Base-by-base conservation (phyloP, 176 grass and related monocot species). In the Avena sativa region DNA sequence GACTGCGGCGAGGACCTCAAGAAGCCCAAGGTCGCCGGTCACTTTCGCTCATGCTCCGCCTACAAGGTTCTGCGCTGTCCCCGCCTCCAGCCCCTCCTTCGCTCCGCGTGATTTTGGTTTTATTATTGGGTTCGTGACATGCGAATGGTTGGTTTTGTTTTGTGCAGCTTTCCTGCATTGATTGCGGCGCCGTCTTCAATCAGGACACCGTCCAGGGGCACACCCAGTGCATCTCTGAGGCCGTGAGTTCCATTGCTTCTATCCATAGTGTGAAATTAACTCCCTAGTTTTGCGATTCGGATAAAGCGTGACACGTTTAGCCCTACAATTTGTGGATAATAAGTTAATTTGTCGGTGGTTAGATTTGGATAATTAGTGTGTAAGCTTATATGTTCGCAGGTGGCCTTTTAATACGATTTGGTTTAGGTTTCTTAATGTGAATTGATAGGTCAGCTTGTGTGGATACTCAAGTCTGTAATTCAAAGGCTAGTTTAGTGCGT, bases 31-130 rank as follows among this genome's bases (percentile, higher is more conserved):
- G 94, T 99, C 50, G 91, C 92, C 44, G 82, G 89, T 21, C 97
- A 98, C 86, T 98, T 98, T 85, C 92, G 92, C 52, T 88, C 81
- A 79, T 99, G 97, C 94, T 99, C 94, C 56, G 94, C 97, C 63
- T 96, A 85, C 89, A 96, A 88, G 92, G 97, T 95, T 21, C 56
- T 11, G 40, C 46, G 5, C 60, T 40, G 17, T 62, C 70, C 20
- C 66, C 20, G 21, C 67, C 36, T n/a, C 38, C 6, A 66, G 56
- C 19, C n/a, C 9, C 49, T 14, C 9, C 46, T 43, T 38, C 50
- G 23, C 23, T 12, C 59, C 56, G 4, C 51, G 56, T n/a, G 9
- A 11, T 62, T 78, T 46, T 79, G 8, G 46, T 46, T 62, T 49
- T 49, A 50, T 16, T 26, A 1, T 84, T 53, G 25, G 68, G 34